Base-by-base conservation (phyloP, 2,329 filamentous ascomycete genomes). In the Orbilia ellipsospora region DNA sequence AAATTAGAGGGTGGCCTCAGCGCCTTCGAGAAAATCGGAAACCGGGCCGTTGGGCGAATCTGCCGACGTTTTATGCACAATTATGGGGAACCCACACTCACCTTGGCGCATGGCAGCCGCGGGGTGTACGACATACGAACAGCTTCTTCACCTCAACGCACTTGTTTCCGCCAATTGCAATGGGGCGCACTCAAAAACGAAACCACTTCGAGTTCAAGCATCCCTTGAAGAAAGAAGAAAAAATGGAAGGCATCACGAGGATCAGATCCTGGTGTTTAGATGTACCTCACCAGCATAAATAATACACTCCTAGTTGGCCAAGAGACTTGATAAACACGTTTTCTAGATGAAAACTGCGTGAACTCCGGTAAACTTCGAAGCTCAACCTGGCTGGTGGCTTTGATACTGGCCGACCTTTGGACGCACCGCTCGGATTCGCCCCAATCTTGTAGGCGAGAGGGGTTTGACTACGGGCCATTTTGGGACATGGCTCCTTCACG, bases 261-360 rank as follows among this genome's bases (percentile, higher is more conserved):
- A 55, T 55, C 36, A 45, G 20, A 31, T 23, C 60, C 42, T 52
- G 54, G 59, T 13, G 28, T 45, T 23, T 36, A 36, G 1, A 36
- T 36, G 31, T 36, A 7, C 51, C 20, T 45, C 45, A 42, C 42
- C 48, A 64, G 63, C 60, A 59, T 20, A 40, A 66, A 31, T 66
- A 55, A 50, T 20, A 56, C 69, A 55, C 36, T 57, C 61, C 40
- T 48, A 12, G 3, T 54, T 66, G 26, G 23, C 51, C 44, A 54
- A 52, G 57, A 52, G 59, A 18, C 63, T 31, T 26, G 31, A 63
- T 63, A 57, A 57, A 64, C 72, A 75, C 60, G 72, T 69, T 75
- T 75, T 69, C 72, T 69, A 69, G 44, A 69, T 69, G 64, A 75
- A 23, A 23, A 75, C 45, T 48, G 55, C 61, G 57, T 57, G 66